A percentile compares a stretch with the other conserved stretches of the same genome.
phyloP scores from a whole-genome alignment of 1,284 basidiomycete species.

The Cryptococcus sp. region DNA sequence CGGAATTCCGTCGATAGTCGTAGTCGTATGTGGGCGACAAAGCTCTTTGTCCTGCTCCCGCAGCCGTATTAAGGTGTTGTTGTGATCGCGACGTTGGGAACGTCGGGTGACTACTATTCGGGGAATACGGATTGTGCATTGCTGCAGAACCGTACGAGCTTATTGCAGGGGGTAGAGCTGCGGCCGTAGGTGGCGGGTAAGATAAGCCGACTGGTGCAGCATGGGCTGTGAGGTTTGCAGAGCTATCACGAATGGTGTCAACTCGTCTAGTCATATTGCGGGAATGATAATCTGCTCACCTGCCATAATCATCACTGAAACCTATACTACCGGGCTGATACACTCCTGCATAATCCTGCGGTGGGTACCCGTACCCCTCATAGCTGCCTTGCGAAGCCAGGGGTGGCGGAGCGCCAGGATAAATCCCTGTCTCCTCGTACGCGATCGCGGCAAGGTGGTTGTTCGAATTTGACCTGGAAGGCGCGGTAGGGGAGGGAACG shows the following conservation, averaged over 20 bases:
- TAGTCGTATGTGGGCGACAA: neutral
- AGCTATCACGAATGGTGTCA: constrained; percentile 16
- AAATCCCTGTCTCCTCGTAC: constrained; percentile 4
- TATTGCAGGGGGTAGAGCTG: constrained; percentile 8
- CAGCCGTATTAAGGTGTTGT: neutral
- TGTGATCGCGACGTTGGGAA: neutral
- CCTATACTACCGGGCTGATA: constrained; percentile 5
- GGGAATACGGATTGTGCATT: neutral
- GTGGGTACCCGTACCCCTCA: constrained; percentile 11
- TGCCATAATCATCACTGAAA: constrained; percentile 23
- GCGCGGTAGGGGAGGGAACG: constrained; percentile 1
- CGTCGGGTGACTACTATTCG: neutral
- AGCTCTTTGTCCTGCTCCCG: neutral
- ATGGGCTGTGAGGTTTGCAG: constrained; percentile 28
- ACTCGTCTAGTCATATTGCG: neutral
- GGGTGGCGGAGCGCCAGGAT: constrained; percentile 5
- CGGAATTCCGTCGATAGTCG: neutral
- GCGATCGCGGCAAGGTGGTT: neutral
- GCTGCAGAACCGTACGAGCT: neutral
- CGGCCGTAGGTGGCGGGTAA: constrained; percentile 29
- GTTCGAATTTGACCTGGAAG: neutral
- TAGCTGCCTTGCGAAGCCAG: constrained; percentile 5
- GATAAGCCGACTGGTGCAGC: constrained; percentile 40
- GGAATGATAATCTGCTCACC: constrained; percentile 14
- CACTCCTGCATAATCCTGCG: constrained; percentile 3